Conservation (phyloP, 768 basidiomycete species). For the Lentinula sp. region DNA sequence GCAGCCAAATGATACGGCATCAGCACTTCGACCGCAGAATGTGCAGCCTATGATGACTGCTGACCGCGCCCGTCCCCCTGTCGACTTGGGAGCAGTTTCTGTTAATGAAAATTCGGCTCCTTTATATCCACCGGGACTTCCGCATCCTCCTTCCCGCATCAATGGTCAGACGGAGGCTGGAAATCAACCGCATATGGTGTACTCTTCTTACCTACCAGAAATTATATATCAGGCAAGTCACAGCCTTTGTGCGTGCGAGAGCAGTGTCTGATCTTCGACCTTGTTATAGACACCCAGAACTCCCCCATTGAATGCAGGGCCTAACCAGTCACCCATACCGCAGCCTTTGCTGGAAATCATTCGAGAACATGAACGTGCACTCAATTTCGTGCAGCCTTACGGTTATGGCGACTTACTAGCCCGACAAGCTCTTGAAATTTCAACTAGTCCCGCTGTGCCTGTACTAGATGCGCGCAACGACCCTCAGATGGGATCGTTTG, state of each 20-base stretch:
- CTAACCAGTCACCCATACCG: neutral
- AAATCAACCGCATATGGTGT: neutral
- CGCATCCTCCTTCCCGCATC: neutral
- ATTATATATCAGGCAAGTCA: neutral
- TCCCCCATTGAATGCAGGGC: neutral
- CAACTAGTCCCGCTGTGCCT: neutral
- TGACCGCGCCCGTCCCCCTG: neutral
- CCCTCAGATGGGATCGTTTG: neutral
- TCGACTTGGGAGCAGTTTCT: neutral
- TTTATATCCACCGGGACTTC: neutral
- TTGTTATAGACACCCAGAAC: neutral
- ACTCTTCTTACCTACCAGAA: neutral
- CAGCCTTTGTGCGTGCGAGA: neutral
- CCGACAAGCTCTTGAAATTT: neutral
- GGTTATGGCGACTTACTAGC: neutral
- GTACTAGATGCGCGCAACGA: neutral
- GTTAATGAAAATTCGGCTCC: neutral
- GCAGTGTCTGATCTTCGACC: neutral
- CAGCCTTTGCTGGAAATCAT: neutral
- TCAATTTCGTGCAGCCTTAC: neutral
- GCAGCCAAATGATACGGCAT: too few relatives aligned
- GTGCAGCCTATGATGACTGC: neutral
- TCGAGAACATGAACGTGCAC: neutral
- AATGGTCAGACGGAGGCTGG: neutral
- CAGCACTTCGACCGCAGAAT: neutral